Evolutionary conservation across 2,329 filamentous ascomycete genomes (phyloP), one percentile per base, ranked within the genome.

Genomic region (Aspergillus brunneoviolaceus): DNA sequence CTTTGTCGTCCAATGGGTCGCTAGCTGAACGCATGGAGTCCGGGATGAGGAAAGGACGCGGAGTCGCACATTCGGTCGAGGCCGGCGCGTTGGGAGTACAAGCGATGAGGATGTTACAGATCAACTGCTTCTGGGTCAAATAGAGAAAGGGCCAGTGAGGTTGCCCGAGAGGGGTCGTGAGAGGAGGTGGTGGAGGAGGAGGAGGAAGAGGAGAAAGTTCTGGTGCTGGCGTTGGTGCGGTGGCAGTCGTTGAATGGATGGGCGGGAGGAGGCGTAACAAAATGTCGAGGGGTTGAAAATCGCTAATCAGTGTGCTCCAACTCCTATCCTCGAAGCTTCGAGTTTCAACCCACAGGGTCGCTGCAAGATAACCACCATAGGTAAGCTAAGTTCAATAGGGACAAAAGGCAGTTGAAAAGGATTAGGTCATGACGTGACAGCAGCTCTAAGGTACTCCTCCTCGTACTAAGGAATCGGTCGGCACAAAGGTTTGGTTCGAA

Each of bases 1-100:
- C 65, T 69, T 65, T 69, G 65, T 72, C 64, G 67, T 70, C 67
- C 69, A 70, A 63, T 65, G 65, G 63, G 59, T 65, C 65, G 68
- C 69, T 74, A 74, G 67, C 63, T 69, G 72, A 71, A 74, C 72
- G 72, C 75, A 76, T 76, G 74, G 74, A 74, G 74, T 73, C 67
- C 67, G 68, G 61, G 62, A 52, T 65, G 64, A 68, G 64, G 67
- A 63, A 67, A 56, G 59, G 64, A 58, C 56, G 58, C 69, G 64
- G 57, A 67, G 68, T 74, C 66, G 70, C 71, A 75, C 74, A 76
- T 76, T 74, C 71, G 70, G 69, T 74, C 69, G 66, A 72, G 63
- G 58, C 59, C 59, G 60, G 61, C 62, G 64, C 58, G 57, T 65
- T 56, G 54, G 52, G 45, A 58, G 61, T 60, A 55, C 49, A 55